phyloP scores from a whole-genome alignment of 345 rosid species.

The Eucalyptus lansdowneana region DNA sequence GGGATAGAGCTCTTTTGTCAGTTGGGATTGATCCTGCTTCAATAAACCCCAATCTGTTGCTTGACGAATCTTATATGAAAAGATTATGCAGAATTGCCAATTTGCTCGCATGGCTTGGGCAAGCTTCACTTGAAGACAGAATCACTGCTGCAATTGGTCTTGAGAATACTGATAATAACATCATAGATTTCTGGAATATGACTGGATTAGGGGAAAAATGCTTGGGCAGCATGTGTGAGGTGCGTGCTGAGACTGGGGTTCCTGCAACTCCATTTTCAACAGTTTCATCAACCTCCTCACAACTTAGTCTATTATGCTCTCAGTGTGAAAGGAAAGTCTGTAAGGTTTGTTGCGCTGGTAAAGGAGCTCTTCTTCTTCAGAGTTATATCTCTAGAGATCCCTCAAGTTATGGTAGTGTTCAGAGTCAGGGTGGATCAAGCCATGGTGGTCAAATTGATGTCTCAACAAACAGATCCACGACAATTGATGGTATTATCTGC shows the following conservation, averaged over 20 bases:
- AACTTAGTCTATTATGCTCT: slow-evolving; percentile 41
- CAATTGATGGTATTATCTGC: slow-evolving; percentile 53
- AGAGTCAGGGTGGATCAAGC: slow-evolving; percentile 48
- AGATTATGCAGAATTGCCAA: slow-evolving; percentile 64
- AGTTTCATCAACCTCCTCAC: slow-evolving; percentile 26
- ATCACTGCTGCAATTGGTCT: slow-evolving; percentile 69
- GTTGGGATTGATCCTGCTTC: slow-evolving; percentile 92
- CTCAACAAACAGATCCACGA: slow-evolving; percentile 31
- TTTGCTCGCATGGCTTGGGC: slow-evolving; percentile 69
- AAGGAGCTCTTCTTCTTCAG: slow-evolving; percentile 69
- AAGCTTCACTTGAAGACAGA: slow-evolving; percentile 81
- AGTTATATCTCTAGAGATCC: slow-evolving; percentile 39
- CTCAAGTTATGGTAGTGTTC: slow-evolving; percentile 11
- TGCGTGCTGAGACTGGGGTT: slow-evolving; percentile 43
- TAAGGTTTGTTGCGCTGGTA: slow-evolving; percentile 82
- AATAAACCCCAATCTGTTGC: slow-evolving; percentile 70
- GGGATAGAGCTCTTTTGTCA: slow-evolving; percentile 88
- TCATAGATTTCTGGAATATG: slow-evolving; percentile 78
- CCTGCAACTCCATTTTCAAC: slow-evolving; percentile 14
- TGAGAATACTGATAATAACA: slow-evolving; percentile 37
- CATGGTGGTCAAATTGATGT: slow-evolving; percentile 47
- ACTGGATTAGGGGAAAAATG: slow-evolving; percentile 51
- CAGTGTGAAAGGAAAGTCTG: slow-evolving; percentile 72
- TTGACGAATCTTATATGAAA: slow-evolving; percentile 57
- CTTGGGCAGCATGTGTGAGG: slow-evolving; percentile 56